Base-by-base conservation (phyloP, 2,329 filamentous ascomycete genomes). In the Hymenoscyphus salicellus region DNA sequence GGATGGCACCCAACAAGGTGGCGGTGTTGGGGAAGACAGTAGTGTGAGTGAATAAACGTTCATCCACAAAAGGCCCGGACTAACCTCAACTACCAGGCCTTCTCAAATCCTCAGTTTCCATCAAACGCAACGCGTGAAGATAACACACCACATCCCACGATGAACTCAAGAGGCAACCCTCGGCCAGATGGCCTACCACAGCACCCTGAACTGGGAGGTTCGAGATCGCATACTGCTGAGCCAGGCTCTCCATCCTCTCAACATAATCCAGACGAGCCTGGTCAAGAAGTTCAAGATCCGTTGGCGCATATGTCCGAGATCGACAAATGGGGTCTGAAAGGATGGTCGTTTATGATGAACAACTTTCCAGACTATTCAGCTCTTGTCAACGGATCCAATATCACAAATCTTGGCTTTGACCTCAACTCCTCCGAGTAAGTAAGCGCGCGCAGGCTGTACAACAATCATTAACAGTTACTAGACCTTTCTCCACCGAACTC, bases 321-420 rank as follows among this genome's bases (percentile, higher is more conserved):
- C 46, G 86, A 89, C 71, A 87, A 84, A 72, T 89, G 82, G 81
- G 87, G 87, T 4, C 79, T 89, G 58, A 89, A 89, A 73, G 87
- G 87, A 10, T 78, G 89, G 65, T 81, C 75, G 30, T 68, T 83
- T 63, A 84, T 84, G 36, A 77, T 89, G 75, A 88, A 89, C 81
- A 86, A 84, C 75, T 86, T 83, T 68, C 83, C 84, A 16, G 85
- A 88, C 69, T 89, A 87, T 74, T 85, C 84, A 61, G 83, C 84
- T 3, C 80, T 87, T 72, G 79, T 88, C 11, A 81, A 82, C 55
- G 86, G 86, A 3, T 81, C 88, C 69, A 86, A 89, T 68, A 82
- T 86, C 11, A 79, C 75, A 55, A 78, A 79, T 10, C 77, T 89
- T 43, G 85, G 85, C 11, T 76, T 89, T 43, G 86, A 89, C 68